A percentile compares a stretch with the other conserved stretches of the same genome.
These are phyloP conservation scores for Coemansia sp. DNA, from an alignment of 192 early-diverging fungal genomes.

Conservation along the genomic window DNA sequence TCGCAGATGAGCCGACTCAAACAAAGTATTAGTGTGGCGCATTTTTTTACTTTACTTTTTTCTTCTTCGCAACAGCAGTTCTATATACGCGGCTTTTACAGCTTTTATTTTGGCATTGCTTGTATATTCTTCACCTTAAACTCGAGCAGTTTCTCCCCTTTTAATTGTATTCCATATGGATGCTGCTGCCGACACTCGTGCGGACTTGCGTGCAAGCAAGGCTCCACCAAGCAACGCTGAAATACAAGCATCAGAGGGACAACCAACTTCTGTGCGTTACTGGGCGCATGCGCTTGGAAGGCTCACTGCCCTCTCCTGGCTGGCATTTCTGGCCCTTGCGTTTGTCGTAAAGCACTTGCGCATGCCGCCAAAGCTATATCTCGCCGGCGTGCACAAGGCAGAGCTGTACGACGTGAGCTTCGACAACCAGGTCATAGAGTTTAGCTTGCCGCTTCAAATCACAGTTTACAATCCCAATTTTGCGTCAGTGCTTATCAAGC, in stretches of 20 bases:
- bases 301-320: background rate
- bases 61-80: background rate
- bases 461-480: slow-evolving; percentile 3
- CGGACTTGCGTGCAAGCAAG: background rate
- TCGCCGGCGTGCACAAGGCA: background rate
- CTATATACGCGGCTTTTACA: too few species aligned
- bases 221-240: background rate
- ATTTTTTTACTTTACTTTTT: background rate
- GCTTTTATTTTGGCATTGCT: too few species aligned
- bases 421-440: background rate
- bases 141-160: too few species aligned
- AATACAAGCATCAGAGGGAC: too few species aligned
- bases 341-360: background rate
- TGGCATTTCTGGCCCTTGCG: background rate
- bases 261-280: background rate
- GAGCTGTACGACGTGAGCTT: background rate
- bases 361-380: slow-evolving; percentile 1
- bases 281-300: background rate
- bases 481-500: background rate
- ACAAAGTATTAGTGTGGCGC: background rate
- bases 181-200: background rate
- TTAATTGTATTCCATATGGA: background rate
- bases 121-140: too few species aligned
- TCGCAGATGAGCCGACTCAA: too few species aligned
- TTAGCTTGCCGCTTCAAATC: background rate